These are phyloP conservation scores for Ascocoryne sarcoides DNA, from an alignment of 2,329 filamentous ascomycete species.

Conservation along the genomic window DNA sequence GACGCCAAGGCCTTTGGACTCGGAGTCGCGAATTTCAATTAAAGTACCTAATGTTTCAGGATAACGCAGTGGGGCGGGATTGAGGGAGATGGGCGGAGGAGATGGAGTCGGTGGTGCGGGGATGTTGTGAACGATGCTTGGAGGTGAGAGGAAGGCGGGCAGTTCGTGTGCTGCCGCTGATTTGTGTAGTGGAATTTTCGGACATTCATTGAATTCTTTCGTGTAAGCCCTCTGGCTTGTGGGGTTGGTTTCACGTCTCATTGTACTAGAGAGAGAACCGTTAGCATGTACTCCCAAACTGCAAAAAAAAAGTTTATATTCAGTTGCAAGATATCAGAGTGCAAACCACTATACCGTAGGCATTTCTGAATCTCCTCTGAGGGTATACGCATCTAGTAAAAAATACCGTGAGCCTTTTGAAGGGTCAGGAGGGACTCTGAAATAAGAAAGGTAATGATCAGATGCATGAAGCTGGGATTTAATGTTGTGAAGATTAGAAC, in stretches of 20 bases:
- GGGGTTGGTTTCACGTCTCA: no score
- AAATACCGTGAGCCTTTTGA: no score
- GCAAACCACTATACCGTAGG: no score
- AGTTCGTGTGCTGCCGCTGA: background rate
- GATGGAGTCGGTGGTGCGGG: constrained; percentile 2
- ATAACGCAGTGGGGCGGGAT: constrained; percentile 8
- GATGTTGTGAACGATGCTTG: constrained; percentile 3
- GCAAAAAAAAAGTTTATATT: constrained; percentile 2
- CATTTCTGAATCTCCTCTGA: no score
- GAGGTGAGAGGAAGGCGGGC: background rate
- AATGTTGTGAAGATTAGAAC: no score
- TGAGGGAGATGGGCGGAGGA: background rate
- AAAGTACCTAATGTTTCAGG: constrained; percentile 18
- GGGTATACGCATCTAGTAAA: no score
- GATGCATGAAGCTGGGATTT: no score
- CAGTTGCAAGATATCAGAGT: no score
- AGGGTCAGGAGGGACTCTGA: no score
- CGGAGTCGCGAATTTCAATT: constrained; percentile 13
- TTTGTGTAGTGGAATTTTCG: background rate
- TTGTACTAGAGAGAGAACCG: constrained; percentile 4
- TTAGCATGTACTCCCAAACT: constrained; percentile 13
- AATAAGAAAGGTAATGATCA: no score
- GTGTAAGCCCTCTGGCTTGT: no score
- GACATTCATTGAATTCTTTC: constrained; percentile 1
- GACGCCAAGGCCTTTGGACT: constrained; percentile 17